Base-by-base conservation (phyloP, 345 rosid genomes). In the Rhodamnia argentea region DNA sequence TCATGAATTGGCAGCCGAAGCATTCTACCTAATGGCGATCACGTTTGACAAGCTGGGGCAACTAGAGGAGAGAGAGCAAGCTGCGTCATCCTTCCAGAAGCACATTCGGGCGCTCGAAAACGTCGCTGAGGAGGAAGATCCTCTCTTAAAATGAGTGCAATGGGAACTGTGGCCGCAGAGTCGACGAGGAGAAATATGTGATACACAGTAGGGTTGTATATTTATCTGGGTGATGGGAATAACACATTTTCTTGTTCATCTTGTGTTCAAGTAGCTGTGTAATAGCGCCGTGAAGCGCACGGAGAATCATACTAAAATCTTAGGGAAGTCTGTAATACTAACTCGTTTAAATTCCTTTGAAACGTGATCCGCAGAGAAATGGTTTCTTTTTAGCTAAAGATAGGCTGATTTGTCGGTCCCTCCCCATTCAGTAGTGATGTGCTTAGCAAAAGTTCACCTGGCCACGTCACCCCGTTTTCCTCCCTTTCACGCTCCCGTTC, bases 1-100 rank as follows among this genome's bases (percentile, higher is more conserved):
- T 89, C 98, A 95, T 89, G 99, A 96, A 90, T 84, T 95, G 89
- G 96, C 95, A 59, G 97, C 96, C 0, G 98, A 96, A 91, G 92
- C 96, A 26, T 94, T 91, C 86, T 95, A 96, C 87, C 90, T 95
- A 90, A 93, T 90, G 94, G 96, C 98, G 50, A 87, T 93, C 58
- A 90, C 91, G 64, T 93, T 84, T 75, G 93, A 96, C 94, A 93
- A 94, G 87, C 57, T 96, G 88, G 96, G 96, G 64, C 89, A 62
- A 74, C 20, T 85, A 24, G 91, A 90, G 74, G 90, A 96, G 85
- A 93, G 99, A 87, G 98, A 96, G 89, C 94, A 93, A 90, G 99
- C 96, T 82, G 96, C 98, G 26, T 87, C 93, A 85, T 91, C 93
- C 29, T 96, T 96, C 92, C 91, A 89, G 91, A 92, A 89, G 85